phyloP scores from a whole-genome alignment of 345 rosid genomes.

The Gossypium herbaceum region DNA sequence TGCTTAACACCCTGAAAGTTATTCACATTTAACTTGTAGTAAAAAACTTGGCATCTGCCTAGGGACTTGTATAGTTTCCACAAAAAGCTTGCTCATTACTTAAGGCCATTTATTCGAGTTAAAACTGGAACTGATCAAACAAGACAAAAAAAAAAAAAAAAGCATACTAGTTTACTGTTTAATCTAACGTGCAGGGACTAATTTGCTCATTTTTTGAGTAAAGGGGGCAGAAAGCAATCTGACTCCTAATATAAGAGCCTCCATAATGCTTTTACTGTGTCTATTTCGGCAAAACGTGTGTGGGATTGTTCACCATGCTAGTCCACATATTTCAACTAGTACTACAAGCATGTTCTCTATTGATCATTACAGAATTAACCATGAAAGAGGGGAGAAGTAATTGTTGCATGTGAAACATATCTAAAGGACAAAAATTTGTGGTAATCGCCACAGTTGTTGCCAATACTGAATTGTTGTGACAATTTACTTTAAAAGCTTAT shows the following conservation, averaged over 20 bases:
- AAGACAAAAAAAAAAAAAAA: not conserved
- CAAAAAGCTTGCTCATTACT: not conserved
- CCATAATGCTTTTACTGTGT: not conserved
- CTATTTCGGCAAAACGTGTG: not conserved
- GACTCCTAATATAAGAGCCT: too few relatives aligned
- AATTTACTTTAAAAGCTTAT: not conserved
- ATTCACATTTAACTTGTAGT: not conserved
- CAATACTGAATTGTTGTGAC: not conserved
- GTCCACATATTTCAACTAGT: too few relatives aligned
- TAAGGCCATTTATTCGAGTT: not conserved
- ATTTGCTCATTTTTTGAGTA: too few relatives aligned
- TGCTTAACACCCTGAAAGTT: slow-evolving; percentile 72
- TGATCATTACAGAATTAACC: not conserved
- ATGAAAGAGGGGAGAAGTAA: not conserved
- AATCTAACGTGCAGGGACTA: too few relatives aligned
- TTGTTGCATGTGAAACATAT: not conserved
- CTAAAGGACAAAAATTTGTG: not conserved
- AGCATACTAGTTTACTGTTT: too few relatives aligned
- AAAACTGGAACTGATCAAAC: not conserved
- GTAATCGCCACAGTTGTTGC: not conserved
- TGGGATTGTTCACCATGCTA: not conserved
- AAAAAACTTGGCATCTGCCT: not conserved
- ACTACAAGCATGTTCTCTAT: not conserved
- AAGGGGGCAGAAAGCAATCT: too few relatives aligned
- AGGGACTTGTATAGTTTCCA: not conserved